Percentiles rank a stretch among this genome's conserved stretches.
Conservation (phyloP, 352 stramenopile genomes). For the Aphanomyces euteiches region DNA sequence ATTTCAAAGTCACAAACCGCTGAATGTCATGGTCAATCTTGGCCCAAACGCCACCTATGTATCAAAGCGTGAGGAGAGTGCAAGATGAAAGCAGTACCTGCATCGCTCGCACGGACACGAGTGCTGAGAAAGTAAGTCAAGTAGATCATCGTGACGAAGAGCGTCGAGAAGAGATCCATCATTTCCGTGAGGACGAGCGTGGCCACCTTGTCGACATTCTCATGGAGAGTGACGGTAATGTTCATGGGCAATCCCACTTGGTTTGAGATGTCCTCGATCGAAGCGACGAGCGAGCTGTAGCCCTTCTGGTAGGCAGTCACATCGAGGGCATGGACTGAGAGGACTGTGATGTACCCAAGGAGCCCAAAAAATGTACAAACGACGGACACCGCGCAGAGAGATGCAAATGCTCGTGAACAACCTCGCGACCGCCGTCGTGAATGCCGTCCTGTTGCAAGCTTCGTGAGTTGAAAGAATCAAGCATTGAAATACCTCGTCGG, state of each 20-base stretch:
- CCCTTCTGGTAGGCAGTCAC: slow-evolving; percentile 76
- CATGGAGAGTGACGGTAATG: slow-evolving; percentile 85
- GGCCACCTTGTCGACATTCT: slow-evolving; percentile 86
- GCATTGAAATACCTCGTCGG: slow-evolving; percentile 36
- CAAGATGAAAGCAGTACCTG: slow-evolving; percentile 31
- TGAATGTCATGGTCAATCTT: slow-evolving; percentile 88
- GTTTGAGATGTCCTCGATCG: slow-evolving; percentile 57
- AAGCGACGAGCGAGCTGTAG: slow-evolving; percentile 68
- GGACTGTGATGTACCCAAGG: slow-evolving; percentile 82
- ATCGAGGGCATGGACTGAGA: slow-evolving; percentile 80
- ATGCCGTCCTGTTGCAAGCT: slow-evolving; percentile 40
- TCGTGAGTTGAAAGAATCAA: no score
- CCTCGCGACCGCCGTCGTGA: slow-evolving; percentile 68
- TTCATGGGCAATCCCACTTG: slow-evolving; percentile 80
- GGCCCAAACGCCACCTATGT: slow-evolving; percentile 65
- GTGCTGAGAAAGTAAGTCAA: slow-evolving; percentile 86
- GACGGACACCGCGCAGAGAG: slow-evolving; percentile 73
- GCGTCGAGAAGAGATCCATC: slow-evolving; percentile 86
- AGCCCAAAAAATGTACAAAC: slow-evolving; percentile 85
- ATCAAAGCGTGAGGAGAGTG: not conserved
- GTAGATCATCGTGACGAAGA: slow-evolving; percentile 89
- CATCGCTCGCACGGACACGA: slow-evolving; percentile 75
- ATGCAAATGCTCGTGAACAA: slow-evolving; percentile 80
- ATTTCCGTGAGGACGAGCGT: slow-evolving; percentile 80
- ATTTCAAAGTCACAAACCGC: slow-evolving; percentile 85